Conservation (phyloP, 495 filamentous ascomycete species). For the Aspergillus asperescens region DNA sequence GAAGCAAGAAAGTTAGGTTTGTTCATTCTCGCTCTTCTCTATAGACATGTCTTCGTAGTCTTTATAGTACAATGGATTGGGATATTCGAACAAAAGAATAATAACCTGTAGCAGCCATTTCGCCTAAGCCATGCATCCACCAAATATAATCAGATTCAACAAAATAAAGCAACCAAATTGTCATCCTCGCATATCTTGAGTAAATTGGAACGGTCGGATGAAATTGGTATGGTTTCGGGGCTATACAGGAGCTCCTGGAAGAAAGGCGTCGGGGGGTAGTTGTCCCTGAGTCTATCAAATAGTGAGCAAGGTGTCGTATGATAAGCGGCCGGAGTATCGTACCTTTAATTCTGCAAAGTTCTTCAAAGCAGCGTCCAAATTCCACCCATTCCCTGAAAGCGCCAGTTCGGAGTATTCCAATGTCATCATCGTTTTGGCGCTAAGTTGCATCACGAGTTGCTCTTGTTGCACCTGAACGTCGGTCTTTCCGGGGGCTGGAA, state of each 20-base stretch:
- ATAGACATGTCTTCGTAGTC: conserved; percentile 25
- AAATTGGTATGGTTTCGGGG: neutral
- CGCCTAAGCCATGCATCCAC: conserved; percentile 41
- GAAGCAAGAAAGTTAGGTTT: neutral
- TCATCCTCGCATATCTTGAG: neutral
- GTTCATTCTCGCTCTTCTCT: conserved; percentile 13
- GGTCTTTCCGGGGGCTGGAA: conserved; percentile 36
- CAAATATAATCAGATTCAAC: conserved; percentile 12
- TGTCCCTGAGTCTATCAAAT: conserved; percentile 34
- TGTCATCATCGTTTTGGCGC: conserved; percentile 65
- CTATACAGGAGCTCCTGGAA: conserved; percentile 21
- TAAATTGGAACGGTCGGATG: neutral
- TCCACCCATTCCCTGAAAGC: conserved; percentile 65
- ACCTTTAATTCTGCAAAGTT: conserved; percentile 58
- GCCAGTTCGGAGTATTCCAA: conserved; percentile 66
- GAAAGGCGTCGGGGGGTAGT: conserved; percentile 37
- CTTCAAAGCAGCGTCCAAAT: conserved; percentile 60
- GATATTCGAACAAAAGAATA: conserved; percentile 17
- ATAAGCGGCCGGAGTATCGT: conserved; percentile 2
- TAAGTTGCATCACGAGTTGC: conserved; percentile 60
- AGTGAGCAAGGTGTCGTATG: conserved; percentile 12
- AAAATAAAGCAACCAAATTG: conserved; percentile 13
- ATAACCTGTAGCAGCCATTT: conserved; percentile 22
- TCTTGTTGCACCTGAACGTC: conserved; percentile 50
- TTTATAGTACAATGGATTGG: conserved; percentile 25